Conservation (phyloP, 164 flowering plant species). For the Chimonanthus salicifolius region DNA sequence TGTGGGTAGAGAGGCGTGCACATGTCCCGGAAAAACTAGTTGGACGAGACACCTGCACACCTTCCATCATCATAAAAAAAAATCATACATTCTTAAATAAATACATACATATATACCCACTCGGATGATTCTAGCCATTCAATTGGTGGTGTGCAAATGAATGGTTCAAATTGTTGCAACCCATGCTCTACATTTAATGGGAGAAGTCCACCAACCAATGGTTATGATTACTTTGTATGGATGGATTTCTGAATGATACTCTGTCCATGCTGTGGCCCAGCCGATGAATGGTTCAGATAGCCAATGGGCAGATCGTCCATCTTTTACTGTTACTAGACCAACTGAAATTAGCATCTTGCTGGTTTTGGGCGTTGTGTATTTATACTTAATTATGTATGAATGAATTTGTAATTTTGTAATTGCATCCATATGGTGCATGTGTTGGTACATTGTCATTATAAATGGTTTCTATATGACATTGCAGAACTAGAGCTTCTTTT, state of each 20-base stretch:
- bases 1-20: background rate
- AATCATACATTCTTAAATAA: background rate
- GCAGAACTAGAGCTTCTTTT: slow-evolving; percentile 23
- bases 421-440: background rate
- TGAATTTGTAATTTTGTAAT: background rate
- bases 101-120: background rate
- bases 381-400: background rate
- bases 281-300: too few relatives aligned
- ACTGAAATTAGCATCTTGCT: background rate
- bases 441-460: background rate
- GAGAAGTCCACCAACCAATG: too few relatives aligned
- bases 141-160: too few relatives aligned
- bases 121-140: background rate
- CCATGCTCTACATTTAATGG: too few relatives aligned
- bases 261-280: too few relatives aligned
- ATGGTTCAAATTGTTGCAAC: too few relatives aligned
- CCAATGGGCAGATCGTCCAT: too few relatives aligned
- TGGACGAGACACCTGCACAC: too few relatives aligned
- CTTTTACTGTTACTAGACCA: too few relatives aligned
- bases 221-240: too few relatives aligned
- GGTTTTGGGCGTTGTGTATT: background rate
- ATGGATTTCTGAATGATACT: too few relatives aligned
- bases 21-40: too few relatives aligned
- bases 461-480: background rate
- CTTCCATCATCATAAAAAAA: background rate